Evolutionary conservation across 352 stramenopile genomes (phyloP).

Genomic region (Globisporangium okanoganense): DNA sequence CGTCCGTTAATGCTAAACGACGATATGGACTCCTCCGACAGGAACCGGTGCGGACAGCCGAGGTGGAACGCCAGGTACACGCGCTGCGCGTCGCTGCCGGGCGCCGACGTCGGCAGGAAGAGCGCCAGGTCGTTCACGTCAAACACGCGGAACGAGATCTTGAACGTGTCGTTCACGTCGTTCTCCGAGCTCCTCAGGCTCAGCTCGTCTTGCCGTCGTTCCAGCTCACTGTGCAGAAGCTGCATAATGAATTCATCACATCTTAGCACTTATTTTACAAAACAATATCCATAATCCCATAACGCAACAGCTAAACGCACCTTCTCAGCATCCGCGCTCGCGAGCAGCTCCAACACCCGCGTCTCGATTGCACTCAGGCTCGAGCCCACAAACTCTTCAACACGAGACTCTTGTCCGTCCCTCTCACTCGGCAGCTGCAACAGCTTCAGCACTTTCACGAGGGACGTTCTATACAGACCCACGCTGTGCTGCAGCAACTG

Average conservation of each 20-base stretch:
- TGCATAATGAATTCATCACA: conserved; percentile 11
- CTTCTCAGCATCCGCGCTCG: conserved; percentile 57
- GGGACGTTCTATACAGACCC: conserved; percentile 45
- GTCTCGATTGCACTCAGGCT: conserved; percentile 50
- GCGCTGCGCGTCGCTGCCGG: conserved; percentile 63
- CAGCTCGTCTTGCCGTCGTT: conserved; percentile 55
- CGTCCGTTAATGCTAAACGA: conserved; percentile 82
- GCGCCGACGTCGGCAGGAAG: conserved; percentile 81
- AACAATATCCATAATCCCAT: background rate
- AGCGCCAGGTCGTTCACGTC: conserved; percentile 78
- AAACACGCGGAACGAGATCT: conserved; percentile 87
- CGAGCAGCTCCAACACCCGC: conserved; percentile 52
- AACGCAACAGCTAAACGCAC: conserved; percentile 19
- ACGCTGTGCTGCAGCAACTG: conserved; percentile 50
- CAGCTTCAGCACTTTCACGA: conserved; percentile 53
- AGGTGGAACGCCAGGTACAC: conserved; percentile 87
- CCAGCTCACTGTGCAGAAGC: conserved; percentile 52
- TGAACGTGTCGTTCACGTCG: conserved; percentile 60
- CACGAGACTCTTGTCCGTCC: conserved; percentile 26
- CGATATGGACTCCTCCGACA: conserved; percentile 86
- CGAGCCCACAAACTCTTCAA: conserved; percentile 36
- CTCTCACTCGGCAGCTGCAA: conserved; percentile 36
- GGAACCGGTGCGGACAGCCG: conserved; percentile 79
- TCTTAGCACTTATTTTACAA: background rate
- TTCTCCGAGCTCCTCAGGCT: conserved; percentile 59